Percentiles rank a stretch among this genome's conserved stretches.
These are phyloP conservation scores for Penicillium goetzii DNA, from an alignment of 495 filamentous ascomycete genomes.

Conservation along the genomic window DNA sequence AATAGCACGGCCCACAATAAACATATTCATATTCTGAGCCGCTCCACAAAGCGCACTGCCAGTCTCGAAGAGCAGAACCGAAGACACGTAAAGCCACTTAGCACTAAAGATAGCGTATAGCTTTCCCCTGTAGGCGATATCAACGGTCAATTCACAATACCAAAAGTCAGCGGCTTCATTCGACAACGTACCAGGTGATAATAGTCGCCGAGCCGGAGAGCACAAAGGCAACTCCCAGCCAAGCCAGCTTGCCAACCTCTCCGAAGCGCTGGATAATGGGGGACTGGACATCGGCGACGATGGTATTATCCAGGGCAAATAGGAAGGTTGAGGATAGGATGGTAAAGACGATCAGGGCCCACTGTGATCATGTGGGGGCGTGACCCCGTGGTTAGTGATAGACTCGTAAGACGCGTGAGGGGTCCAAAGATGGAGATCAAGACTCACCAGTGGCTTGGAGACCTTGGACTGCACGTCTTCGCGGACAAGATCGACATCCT, in stretches of 20 bases:
- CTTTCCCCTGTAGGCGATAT: constrained; percentile 28
- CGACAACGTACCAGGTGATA: constrained; percentile 38
- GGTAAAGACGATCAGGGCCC: constrained; percentile 44
- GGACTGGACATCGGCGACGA: constrained; percentile 63
- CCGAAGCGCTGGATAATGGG: constrained; percentile 54
- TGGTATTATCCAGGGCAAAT: constrained; percentile 63
- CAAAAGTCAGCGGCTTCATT: neutral
- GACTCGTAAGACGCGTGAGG: neutral
- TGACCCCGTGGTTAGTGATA: neutral
- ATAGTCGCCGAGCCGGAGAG: constrained; percentile 50
- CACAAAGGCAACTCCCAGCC: constrained; percentile 59
- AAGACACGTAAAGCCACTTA: constrained; percentile 58
- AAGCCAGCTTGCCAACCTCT: constrained; percentile 57
- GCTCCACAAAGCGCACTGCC: constrained; percentile 60
- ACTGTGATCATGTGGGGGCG: constrained; percentile 1
- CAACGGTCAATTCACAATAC: neutral
- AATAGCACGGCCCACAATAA: constrained; percentile 59
- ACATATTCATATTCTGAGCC: constrained; percentile 52
- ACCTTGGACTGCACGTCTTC: constrained; percentile 19
- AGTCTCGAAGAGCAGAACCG: constrained; percentile 53
- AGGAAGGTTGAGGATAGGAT: constrained; percentile 55
- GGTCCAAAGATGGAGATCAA: neutral
- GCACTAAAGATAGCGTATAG: constrained; percentile 55
- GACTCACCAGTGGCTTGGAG: constrained; percentile 15
- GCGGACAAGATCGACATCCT: constrained; percentile 18